Evolutionary conservation across 2,329 filamentous ascomycete genomes (phyloP).

Genomic region (Teratosphaeriaceae sp.): DNA sequence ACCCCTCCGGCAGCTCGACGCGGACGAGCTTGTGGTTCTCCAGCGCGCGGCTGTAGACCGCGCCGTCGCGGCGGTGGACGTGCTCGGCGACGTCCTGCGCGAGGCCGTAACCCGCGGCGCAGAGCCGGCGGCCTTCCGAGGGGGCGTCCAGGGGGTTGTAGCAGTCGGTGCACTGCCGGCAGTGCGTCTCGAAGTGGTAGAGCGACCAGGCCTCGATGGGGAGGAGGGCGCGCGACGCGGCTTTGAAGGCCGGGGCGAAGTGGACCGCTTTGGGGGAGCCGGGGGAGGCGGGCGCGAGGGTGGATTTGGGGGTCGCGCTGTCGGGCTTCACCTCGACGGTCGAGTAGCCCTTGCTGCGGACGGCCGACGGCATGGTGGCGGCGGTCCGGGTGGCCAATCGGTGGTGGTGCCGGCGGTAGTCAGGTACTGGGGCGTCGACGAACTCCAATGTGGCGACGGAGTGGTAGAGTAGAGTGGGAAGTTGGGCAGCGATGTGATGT

Average conservation of each 20-base stretch:
- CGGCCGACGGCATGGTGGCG: conserved; percentile 9
- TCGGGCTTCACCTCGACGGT: conserved; percentile 23
- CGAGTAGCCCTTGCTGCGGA: conserved; percentile 13
- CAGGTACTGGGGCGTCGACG: conserved; percentile 3
- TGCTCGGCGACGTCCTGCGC: conserved; percentile 39
- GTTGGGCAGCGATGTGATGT: conserved; percentile 8
- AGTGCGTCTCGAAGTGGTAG: conserved; percentile 44
- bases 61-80: conserved; percentile 34
- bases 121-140: conserved; percentile 35
- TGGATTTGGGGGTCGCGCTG: conserved; percentile 11
- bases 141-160: conserved; percentile 37
- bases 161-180: conserved; percentile 39
- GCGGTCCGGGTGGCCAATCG: conserved; percentile 6
- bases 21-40: conserved; percentile 37
- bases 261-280: conserved; percentile 23
- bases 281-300: conserved; percentile 20
- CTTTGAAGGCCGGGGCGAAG: conserved; percentile 22
- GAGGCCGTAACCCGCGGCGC: conserved; percentile 36
- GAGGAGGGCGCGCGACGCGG: conserved; percentile 36
- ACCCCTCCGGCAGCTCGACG: conserved; percentile 38
- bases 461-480: conserved; percentile 5
- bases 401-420: neutral
- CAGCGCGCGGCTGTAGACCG: conserved; percentile 22
- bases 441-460: conserved; percentile 2
- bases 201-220: conserved; percentile 39